phyloP scores from a whole-genome alignment of 306 rosid species.

The Delonix regia region DNA sequence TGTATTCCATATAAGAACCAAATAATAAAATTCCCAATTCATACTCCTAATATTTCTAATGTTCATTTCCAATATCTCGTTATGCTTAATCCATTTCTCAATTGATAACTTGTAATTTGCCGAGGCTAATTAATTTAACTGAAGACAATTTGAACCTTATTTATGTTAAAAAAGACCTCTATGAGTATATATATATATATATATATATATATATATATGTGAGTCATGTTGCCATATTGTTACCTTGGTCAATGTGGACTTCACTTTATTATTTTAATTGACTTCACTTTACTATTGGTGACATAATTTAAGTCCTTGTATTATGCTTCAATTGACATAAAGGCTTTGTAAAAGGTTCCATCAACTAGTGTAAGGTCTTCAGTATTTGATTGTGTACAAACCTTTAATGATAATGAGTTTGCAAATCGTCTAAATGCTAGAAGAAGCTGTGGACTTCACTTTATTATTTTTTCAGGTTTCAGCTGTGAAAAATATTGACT shows the following conservation, averaged over 20 bases:
- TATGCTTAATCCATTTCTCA: neutral
- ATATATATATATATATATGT: neutral
- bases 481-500: slow-evolving; percentile 75
- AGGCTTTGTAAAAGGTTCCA: slow-evolving; percentile 51
- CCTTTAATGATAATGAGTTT: slow-evolving; percentile 61
- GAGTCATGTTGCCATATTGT: neutral
- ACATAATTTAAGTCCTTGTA: slow-evolving; percentile 48
- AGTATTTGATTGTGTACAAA: slow-evolving; percentile 53
- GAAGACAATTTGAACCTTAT: neutral
- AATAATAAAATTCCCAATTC: neutral
- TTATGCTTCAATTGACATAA: slow-evolving; percentile 63
- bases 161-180: slow-evolving; percentile 18
- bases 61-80: neutral
- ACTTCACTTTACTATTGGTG: slow-evolving; percentile 37
- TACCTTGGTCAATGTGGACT: slow-evolving; percentile 6
- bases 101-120: neutral
- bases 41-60: neutral
- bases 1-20: neutral
- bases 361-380: slow-evolving; percentile 49
- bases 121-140: neutral
- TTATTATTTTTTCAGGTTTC: slow-evolving; percentile 57
- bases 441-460: slow-evolving; percentile 72
- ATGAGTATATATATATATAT: no score
- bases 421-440: slow-evolving; percentile 54
- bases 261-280: slow-evolving; percentile 26